phyloP scores from a whole-genome alignment of 148 eudicot genomes.

The Nyssa sinensis region DNA sequence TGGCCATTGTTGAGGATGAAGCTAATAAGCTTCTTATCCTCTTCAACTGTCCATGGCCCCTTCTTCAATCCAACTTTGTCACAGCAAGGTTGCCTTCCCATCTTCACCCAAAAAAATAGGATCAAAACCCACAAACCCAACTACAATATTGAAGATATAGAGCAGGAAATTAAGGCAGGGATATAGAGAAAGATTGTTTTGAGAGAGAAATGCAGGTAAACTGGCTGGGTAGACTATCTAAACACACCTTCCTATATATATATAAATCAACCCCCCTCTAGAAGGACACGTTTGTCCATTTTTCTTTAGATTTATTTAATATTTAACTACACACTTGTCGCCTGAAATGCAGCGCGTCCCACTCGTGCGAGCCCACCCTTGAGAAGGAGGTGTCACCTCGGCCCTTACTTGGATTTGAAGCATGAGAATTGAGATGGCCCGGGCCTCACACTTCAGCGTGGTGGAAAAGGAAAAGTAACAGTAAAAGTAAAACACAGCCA shows the following conservation, averaged over 20 bases:
- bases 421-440: not conserved
- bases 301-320: not conserved
- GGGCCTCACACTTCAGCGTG: not conserved
- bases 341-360: not conserved
- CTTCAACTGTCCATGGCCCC: constrained; percentile 62
- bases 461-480: not conserved
- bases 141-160: not conserved
- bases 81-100: constrained; percentile 29
- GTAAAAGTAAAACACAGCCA: constrained; percentile 3
- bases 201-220: not conserved
- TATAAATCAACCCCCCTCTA: constrained; percentile 9
- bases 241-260: not conserved
- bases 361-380: constrained; percentile 1
- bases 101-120: not conserved
- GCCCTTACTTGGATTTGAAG: not conserved
- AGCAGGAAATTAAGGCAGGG: not conserved
- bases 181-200: not conserved
- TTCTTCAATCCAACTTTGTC: constrained; percentile 56
- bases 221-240: not conserved
- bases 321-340: not conserved
- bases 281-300: not conserved
- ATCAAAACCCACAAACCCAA: not conserved
- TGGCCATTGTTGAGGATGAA: constrained; percentile 60
- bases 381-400: not conserved
- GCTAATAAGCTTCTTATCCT: constrained; percentile 49